Conservation (phyloP, 2,329 filamentous ascomycete species). For the Apiospora malaysiana region DNA sequence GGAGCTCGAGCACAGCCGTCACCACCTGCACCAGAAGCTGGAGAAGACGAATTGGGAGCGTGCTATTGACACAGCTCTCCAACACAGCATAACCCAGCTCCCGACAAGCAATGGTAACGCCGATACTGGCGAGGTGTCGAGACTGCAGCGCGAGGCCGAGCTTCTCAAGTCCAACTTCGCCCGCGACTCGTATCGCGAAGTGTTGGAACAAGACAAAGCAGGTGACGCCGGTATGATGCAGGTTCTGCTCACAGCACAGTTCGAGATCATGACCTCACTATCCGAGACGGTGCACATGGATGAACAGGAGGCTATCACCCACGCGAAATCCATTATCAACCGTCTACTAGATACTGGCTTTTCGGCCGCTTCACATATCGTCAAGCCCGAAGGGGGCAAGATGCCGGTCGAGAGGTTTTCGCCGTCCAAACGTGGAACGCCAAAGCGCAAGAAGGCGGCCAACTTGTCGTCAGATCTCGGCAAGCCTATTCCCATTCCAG, state of each 20-base stretch:
- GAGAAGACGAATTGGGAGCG: conserved; percentile 86
- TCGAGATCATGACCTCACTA: conserved; percentile 86
- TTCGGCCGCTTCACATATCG: conserved; percentile 77
- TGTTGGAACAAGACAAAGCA: conserved; percentile 83
- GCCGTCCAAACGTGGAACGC: conserved; percentile 74
- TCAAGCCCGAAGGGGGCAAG: conserved; percentile 82
- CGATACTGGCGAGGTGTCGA: conserved; percentile 72
- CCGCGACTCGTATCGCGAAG: conserved; percentile 76
- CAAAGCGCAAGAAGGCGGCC: conserved; percentile 70
- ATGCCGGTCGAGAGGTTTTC: conserved; percentile 70
- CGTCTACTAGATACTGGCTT: conserved; percentile 80
- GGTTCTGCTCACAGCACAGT: conserved; percentile 85
- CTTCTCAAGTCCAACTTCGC: conserved; percentile 83
- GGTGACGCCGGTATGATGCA: conserved; percentile 82
- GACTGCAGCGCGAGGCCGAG: conserved; percentile 81
- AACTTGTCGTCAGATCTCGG: conserved; percentile 43
- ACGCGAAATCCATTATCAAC: conserved; percentile 77
- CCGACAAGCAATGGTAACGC: conserved; percentile 68
- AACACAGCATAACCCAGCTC: conserved; percentile 82
- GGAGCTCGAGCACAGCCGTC: conserved; percentile 87
- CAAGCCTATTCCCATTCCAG: conserved; percentile 53
- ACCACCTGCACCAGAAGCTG: conserved; percentile 87
- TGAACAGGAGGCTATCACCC: conserved; percentile 80
- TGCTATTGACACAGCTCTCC: conserved; percentile 83
- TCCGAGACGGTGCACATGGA: conserved; percentile 82